Percentiles rank a stretch among this genome's conserved stretches.
These are phyloP conservation scores for Ochetophila trinervis DNA, from an alignment of 306 rosid genomes.

Conservation along the genomic window DNA sequence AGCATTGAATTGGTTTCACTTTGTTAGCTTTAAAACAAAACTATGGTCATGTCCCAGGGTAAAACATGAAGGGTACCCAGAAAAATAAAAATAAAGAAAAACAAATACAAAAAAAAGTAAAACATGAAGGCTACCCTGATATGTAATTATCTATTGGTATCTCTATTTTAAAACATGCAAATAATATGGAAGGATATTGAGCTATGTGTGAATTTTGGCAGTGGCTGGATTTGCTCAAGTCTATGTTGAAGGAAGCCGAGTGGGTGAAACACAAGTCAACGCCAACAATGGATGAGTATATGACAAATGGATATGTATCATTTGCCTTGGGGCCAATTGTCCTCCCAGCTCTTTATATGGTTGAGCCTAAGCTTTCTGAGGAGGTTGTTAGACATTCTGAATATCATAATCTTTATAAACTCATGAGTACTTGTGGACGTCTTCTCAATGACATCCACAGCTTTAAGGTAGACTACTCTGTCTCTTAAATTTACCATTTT, in stretches of 20 bases:
- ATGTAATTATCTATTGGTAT: neutral
- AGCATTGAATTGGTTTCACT: no score
- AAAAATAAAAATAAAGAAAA: no score
- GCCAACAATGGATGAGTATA: conserved; percentile 69
- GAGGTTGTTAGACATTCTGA: conserved; percentile 38
- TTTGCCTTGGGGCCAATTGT: conserved; percentile 77
- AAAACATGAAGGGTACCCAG: no score
- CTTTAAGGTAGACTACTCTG: conserved; percentile 48
- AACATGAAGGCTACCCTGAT: neutral
- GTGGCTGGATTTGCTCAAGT: conserved; percentile 69
- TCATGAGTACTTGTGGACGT: conserved; percentile 64
- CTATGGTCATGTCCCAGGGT: no score
- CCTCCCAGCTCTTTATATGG: conserved; percentile 70
- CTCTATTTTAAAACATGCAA: no score
- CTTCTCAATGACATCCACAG: conserved; percentile 65
- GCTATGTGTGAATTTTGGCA: conserved; percentile 34
- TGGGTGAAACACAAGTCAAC: conserved; percentile 48
- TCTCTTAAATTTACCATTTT: neutral
- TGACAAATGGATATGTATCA: conserved; percentile 56
- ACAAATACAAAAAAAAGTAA: no score
- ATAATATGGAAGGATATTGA: neutral
- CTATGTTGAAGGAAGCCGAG: conserved; percentile 70
- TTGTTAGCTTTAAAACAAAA: no score
- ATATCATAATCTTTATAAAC: conserved; percentile 41
- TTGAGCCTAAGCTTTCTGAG: conserved; percentile 69